Evolutionary conservation across 805 yeast genomes (phyloP).

Genomic region (Pichia gijzeniarum): DNA sequence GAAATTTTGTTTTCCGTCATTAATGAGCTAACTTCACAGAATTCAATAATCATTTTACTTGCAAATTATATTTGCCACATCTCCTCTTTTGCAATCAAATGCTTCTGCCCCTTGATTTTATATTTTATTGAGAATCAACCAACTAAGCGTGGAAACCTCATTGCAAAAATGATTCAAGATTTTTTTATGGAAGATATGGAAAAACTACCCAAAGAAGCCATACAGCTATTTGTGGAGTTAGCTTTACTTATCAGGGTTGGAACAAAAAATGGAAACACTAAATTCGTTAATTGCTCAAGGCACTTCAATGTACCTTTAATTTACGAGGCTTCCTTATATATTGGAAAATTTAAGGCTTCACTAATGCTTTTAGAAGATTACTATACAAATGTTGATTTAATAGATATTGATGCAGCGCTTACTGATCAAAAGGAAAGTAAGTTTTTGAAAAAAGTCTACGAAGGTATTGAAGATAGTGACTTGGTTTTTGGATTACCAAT

Average conservation of each 20-base stretch:
- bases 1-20: slow-evolving; percentile 30
- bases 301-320: slow-evolving; percentile 27
- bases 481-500: slow-evolving; percentile 59
- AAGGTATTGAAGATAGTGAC: slow-evolving; percentile 55
- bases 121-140: slow-evolving; percentile 20
- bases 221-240: slow-evolving; percentile 25
- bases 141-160: slow-evolving; percentile 14
- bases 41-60: slow-evolving; percentile 30
- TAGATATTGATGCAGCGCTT: not conserved
- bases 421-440: slow-evolving; percentile 10
- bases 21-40: slow-evolving; percentile 27
- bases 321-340: slow-evolving; percentile 29
- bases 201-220: slow-evolving; percentile 9
- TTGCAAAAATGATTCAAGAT: slow-evolving; percentile 18
- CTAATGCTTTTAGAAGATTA: slow-evolving; percentile 45
- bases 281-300: slow-evolving; percentile 28
- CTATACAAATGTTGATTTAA: slow-evolving; percentile 13
- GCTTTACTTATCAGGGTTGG: slow-evolving; percentile 37
- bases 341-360: slow-evolving; percentile 36
- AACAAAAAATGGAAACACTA: slow-evolving; percentile 22
- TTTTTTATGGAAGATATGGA: slow-evolving; percentile 19
- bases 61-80: slow-evolving; percentile 27
- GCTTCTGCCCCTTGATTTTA: slow-evolving; percentile 27
- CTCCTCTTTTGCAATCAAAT: slow-evolving; percentile 24
- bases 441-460: slow-evolving; percentile 36